phyloP scores from a whole-genome alignment of 768 basidiomycete species.

The Pholiota conissans region DNA sequence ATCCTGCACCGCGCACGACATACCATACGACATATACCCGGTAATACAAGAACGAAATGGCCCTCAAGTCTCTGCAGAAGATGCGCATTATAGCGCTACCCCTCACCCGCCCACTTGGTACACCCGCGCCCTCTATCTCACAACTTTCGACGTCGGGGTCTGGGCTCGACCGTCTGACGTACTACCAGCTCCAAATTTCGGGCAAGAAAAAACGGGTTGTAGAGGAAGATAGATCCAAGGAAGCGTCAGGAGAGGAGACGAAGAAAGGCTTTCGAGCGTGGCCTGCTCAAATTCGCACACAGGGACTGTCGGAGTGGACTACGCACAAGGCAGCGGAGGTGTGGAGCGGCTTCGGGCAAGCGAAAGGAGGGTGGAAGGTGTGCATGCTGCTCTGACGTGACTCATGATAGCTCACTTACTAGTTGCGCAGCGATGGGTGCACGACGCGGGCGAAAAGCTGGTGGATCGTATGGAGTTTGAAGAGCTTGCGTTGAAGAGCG shows the following conservation, averaged over 20 bases:
- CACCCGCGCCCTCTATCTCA: not conserved
- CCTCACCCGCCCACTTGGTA: conserved; percentile 31
- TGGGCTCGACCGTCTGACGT: conserved; percentile 30
- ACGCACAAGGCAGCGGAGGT: conserved; percentile 50
- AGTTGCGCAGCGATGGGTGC: conserved; percentile 51
- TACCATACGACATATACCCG: not conserved
- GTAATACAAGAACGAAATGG: not conserved
- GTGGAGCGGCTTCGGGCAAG: conserved; percentile 73
- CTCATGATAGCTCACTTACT: not conserved
- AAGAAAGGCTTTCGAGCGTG: conserved; percentile 11
- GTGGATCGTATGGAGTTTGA: conserved; percentile 79
- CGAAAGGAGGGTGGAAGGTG: conserved; percentile 76
- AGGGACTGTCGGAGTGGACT: conserved; percentile 48
- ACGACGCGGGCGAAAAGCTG: conserved; percentile 64
- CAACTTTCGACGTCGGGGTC: not conserved
- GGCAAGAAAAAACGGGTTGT: conserved; percentile 12
- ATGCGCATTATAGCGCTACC: conserved; percentile 49
- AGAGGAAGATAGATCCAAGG: conserved; percentile 19
- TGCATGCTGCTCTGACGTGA: conserved; percentile 15
- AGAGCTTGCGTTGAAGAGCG: conserved; percentile 70
- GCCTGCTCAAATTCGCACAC: conserved; percentile 25
- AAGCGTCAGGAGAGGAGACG: not conserved
- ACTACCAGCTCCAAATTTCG: conserved; percentile 45
- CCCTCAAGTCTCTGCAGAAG: conserved; percentile 23
- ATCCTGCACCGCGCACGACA: not conserved